Conservation (phyloP, 73 alveolate genomes). For the Tetrahymena malaccensis region DNA sequence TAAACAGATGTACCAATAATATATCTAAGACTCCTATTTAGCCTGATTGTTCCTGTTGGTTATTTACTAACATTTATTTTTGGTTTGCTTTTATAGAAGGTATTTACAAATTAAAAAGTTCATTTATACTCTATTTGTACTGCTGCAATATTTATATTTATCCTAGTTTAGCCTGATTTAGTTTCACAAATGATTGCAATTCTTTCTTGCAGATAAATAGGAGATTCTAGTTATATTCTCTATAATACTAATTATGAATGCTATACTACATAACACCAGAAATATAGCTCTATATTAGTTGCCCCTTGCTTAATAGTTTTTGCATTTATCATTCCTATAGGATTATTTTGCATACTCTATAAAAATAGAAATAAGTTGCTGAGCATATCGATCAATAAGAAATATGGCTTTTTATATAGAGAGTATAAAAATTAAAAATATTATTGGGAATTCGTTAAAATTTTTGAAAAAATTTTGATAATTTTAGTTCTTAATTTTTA, state of each 20-base stretch:
- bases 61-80: background rate
- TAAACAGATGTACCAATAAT: constrained; percentile 5
- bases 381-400: background rate
- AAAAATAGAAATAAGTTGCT: background rate
- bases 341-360: background rate
- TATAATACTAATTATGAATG: background rate
- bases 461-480: constrained; percentile 1
- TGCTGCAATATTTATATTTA: background rate
- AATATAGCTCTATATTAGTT: background rate
- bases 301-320: constrained; percentile 11
- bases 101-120: background rate
- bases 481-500: background rate
- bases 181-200: background rate
- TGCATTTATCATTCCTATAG: background rate
- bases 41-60: background rate
- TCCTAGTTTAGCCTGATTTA: background rate
- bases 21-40: background rate
- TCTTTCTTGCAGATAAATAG: constrained; percentile 8
- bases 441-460: constrained; percentile 24
- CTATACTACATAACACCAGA: background rate
- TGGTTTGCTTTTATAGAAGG: background rate
- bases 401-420: constrained; percentile 21
- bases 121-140: background rate
- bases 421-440: background rate
- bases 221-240: background rate